Conservation (phyloP, 129 eudicot species). For the Centella asiatica region DNA sequence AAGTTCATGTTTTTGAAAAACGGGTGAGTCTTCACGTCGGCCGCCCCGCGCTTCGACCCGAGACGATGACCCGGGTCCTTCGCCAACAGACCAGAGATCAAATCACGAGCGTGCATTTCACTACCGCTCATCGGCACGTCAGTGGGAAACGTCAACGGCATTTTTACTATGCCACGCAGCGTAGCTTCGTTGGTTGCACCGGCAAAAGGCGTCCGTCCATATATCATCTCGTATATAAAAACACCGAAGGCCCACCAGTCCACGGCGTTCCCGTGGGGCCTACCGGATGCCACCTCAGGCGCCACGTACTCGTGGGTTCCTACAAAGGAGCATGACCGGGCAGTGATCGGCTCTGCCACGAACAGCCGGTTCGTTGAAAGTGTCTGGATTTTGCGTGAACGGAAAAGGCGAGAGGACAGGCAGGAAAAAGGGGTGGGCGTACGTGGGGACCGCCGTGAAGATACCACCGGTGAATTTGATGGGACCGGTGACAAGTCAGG, state of each 20-base stretch:
- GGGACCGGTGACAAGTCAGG: conserved; percentile 39
- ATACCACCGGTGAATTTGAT: conserved; percentile 26
- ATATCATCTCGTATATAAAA: conserved; percentile 81
- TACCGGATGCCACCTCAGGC: conserved; percentile 85
- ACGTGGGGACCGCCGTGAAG: conserved; percentile 3
- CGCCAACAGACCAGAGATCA: conserved; percentile 47
- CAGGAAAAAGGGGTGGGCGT: conserved; percentile 43
- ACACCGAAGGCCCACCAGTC: conserved; percentile 99
- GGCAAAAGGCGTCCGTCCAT: conserved; percentile 82
- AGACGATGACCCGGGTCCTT: conserved; percentile 62
- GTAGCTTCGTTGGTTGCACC: conserved; percentile 64
- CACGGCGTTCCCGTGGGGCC: conserved; percentile 83
- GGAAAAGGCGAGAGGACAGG: conserved; percentile 60
- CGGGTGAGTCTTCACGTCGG: conserved; percentile 83
- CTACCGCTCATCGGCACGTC: conserved; percentile 30
- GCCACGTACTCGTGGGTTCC: conserved; percentile 97
- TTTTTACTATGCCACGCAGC: conserved; percentile 58
- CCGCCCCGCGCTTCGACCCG: conserved; percentile 90
- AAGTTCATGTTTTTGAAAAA: conserved; percentile 78
- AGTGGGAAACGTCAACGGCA: conserved; percentile 46
- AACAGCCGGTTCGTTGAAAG: conserved; percentile 45
- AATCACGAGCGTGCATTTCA: conserved; percentile 61
- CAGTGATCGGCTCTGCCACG: conserved; percentile 88
- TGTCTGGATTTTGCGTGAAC: conserved; percentile 65
- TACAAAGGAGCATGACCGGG: conserved; percentile 81